Evolutionary conservation across 192 early-diverging fungal species (phyloP).

Genomic region (Coemansia sp.): DNA sequence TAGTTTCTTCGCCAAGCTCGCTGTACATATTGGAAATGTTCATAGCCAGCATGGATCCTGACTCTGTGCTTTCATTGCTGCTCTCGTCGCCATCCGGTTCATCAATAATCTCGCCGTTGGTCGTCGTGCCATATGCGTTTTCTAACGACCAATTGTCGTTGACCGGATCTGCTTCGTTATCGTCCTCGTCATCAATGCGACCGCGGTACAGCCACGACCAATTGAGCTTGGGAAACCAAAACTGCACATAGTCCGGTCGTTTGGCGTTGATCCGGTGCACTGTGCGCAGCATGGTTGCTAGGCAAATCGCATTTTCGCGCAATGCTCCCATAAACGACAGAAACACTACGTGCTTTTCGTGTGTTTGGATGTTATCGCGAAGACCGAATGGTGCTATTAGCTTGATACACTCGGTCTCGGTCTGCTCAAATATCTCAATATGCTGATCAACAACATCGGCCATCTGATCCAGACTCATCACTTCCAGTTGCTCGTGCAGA

Average conservation of each 20-base stretch:
- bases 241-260: slow-evolving; percentile 18
- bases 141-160: slow-evolving; percentile 29
- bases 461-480: slow-evolving; percentile 24
- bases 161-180: slow-evolving; percentile 16
- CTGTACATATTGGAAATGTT: background rate
- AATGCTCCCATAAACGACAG: slow-evolving; percentile 45
- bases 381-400: slow-evolving; percentile 28
- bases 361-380: slow-evolving; percentile 8
- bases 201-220: slow-evolving; percentile 40
- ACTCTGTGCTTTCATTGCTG: background rate
- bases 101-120: background rate
- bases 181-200: slow-evolving; percentile 20
- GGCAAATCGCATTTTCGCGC: slow-evolving; percentile 35
- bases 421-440: slow-evolving; percentile 23
- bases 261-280: slow-evolving; percentile 20
- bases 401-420: slow-evolving; percentile 20
- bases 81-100: background rate
- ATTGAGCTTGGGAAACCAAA: slow-evolving; percentile 40
- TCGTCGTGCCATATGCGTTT: slow-evolving; percentile 19
- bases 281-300: slow-evolving; percentile 20
- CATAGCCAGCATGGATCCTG: background rate
- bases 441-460: slow-evolving; percentile 24
- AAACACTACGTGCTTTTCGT: slow-evolving; percentile 29
- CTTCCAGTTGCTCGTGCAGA: slow-evolving; percentile 7
- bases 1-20: background rate